These are phyloP conservation scores for Globisporangium perplexum DNA, from an alignment of 352 stramenopile genomes.

Conservation along the genomic window DNA sequence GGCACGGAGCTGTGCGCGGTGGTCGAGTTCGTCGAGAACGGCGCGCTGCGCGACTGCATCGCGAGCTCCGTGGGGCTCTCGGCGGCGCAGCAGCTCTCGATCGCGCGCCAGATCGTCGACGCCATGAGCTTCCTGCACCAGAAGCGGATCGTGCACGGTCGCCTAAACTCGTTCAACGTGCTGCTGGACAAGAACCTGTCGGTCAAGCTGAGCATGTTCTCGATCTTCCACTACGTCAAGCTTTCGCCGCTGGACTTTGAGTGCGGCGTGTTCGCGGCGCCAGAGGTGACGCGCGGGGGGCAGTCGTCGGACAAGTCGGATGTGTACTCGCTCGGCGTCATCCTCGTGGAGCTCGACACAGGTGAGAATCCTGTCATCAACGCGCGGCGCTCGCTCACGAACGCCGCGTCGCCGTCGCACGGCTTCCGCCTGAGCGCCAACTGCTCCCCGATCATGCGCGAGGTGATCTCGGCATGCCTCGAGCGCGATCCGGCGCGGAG, in stretches of 20 bases:
- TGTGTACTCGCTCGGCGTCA: constrained; percentile 71
- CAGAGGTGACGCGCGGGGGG: constrained; percentile 64
- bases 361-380: constrained; percentile 66
- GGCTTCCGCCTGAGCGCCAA: constrained; percentile 48
- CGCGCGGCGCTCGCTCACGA: constrained; percentile 31
- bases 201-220: constrained; percentile 74
- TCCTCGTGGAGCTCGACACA: constrained; percentile 74
- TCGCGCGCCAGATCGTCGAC: constrained; percentile 64
- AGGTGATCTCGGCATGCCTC: constrained; percentile 56
- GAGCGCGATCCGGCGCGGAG: constrained; percentile 41
- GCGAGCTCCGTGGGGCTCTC: constrained; percentile 30
- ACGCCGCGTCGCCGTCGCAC: constrained; percentile 24
- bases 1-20: constrained; percentile 67
- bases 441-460: constrained; percentile 62
- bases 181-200: constrained; percentile 58
- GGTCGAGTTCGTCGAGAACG: constrained; percentile 63
- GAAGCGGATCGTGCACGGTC: constrained; percentile 68
- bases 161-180: constrained; percentile 74
- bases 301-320: constrained; percentile 67
- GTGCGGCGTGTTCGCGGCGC: constrained; percentile 59
- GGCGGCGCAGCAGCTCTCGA: constrained; percentile 60
- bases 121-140: constrained; percentile 61
- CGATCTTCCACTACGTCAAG: constrained; percentile 76
- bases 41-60: constrained; percentile 56
- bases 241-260: constrained; percentile 62